phyloP scores from a whole-genome alignment of 2,329 filamentous ascomycete genomes.

The Lomentospora prolificans region DNA sequence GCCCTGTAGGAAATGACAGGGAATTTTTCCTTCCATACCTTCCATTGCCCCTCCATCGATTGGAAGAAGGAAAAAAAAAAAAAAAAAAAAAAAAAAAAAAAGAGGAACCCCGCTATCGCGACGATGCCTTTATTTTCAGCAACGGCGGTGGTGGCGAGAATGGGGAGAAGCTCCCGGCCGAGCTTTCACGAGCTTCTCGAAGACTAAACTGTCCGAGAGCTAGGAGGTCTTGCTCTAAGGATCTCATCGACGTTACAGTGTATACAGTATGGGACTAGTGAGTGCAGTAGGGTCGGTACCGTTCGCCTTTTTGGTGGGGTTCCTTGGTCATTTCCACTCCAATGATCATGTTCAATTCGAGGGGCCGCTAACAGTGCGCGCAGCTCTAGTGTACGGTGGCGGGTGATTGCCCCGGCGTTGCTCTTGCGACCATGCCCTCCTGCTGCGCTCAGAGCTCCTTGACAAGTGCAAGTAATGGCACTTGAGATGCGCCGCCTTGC shows the following conservation, averaged over 20 bases:
- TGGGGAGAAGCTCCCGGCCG: neutral
- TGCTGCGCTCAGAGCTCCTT: no score
- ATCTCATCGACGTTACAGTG: neutral
- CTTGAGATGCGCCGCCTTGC: neutral
- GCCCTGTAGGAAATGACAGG: neutral
- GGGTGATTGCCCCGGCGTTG: neutral
- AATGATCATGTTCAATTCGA: no score
- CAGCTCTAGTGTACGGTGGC: neutral
- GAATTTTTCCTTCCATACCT: no score
- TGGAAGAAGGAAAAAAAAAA: neutral
- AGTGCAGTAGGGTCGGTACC: slow-evolving; percentile 7
- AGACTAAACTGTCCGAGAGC: neutral
- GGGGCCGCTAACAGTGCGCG: neutral
- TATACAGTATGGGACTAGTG: neutral
- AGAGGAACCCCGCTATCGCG: neutral
- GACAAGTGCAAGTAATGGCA: neutral
- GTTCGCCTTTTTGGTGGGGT: slow-evolving; percentile 10
- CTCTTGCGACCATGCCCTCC: no score
- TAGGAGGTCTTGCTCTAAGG: no score
- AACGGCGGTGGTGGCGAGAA: neutral
- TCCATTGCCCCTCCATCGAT: neutral
- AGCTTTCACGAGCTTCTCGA: neutral
- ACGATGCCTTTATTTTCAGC: neutral
- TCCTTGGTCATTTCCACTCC: slow-evolving; percentile 12
- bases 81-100: neutral